phyloP scores from a whole-genome alignment of 2,329 filamentous ascomycete genomes.

The Phyllosticta capitalensis region DNA sequence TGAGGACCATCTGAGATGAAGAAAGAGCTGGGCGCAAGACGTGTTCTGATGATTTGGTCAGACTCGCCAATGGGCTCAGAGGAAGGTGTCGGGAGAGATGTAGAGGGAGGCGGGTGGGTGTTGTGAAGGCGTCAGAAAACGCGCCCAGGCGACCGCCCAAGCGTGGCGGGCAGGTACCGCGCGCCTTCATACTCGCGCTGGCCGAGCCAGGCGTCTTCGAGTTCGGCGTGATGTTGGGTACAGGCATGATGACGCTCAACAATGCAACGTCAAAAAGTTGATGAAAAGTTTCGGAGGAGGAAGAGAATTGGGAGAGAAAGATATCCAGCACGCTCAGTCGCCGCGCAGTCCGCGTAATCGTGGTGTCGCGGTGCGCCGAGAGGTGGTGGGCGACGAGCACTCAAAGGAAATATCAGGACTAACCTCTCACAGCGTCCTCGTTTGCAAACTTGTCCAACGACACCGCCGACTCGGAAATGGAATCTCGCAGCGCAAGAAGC shows the following conservation, averaged over 20 bases:
- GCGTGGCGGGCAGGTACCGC: not conserved
- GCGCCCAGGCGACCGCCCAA: not conserved
- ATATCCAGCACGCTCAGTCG: not conserved
- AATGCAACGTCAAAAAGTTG: not conserved
- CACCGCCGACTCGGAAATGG: constrained; percentile 32
- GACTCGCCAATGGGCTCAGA: not conserved
- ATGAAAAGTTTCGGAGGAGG: not conserved
- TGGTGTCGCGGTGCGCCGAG: not conserved
- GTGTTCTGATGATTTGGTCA: constrained; percentile 22
- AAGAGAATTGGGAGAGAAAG: not conserved
- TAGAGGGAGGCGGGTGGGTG: not conserved
- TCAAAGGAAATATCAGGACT: constrained; percentile 12
- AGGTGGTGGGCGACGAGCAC: too few relatives aligned
- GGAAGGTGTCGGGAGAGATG: not conserved
- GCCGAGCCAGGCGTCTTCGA: not conserved
- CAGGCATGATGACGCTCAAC: not conserved
- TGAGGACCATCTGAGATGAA: constrained; percentile 14
- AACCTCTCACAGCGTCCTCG: constrained; percentile 34
- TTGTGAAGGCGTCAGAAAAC: not conserved
- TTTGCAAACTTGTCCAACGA: constrained; percentile 33
- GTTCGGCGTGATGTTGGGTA: not conserved
- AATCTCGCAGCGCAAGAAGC: constrained; percentile 31
- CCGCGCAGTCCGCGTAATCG: not conserved
- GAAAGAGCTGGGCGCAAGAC: constrained; percentile 33
- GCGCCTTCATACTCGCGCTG: not conserved